phyloP scores from a whole-genome alignment of 2,329 filamentous ascomycete genomes.

The Pleomassaria siparia region DNA sequence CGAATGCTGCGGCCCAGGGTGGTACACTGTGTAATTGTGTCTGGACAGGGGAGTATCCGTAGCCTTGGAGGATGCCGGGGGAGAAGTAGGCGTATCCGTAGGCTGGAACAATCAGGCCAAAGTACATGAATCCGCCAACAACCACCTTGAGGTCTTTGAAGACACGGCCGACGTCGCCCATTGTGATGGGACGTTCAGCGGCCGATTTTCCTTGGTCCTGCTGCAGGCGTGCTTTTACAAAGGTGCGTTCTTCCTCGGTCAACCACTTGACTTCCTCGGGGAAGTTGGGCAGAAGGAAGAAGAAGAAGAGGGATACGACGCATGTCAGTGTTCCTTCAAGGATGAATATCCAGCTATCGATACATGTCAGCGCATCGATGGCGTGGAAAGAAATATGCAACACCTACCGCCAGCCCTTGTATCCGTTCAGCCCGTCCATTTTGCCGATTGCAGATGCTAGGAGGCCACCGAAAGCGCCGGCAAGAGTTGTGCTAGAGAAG shows the following conservation, averaged over 20 bases:
- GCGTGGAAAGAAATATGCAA: too few species aligned
- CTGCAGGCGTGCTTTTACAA: slow-evolving; percentile 49
- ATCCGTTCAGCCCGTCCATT: slow-evolving; percentile 71
- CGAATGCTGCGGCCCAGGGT: slow-evolving; percentile 73
- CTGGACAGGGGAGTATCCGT: slow-evolving; percentile 55
- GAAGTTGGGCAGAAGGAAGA: slow-evolving; percentile 52
- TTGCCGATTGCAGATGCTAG: slow-evolving; percentile 87
- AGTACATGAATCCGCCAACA: slow-evolving; percentile 55
- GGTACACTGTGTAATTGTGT: slow-evolving; percentile 59
- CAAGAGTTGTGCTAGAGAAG: slow-evolving; percentile 79
- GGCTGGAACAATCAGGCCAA: slow-evolving; percentile 46
- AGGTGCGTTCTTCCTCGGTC: slow-evolving; percentile 48
- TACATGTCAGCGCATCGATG: not conserved
- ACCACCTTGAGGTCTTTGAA: slow-evolving; percentile 54
- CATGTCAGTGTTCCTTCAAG: slow-evolving; percentile 57
- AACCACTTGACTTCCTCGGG: slow-evolving; percentile 55
- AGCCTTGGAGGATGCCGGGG: slow-evolving; percentile 51
- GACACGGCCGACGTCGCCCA: slow-evolving; percentile 46
- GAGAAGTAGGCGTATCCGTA: slow-evolving; percentile 52
- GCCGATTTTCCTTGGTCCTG: slow-evolving; percentile 52
- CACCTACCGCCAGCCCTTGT: slow-evolving; percentile 77
- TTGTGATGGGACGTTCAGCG: slow-evolving; percentile 46
- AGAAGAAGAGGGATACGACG: slow-evolving; percentile 48
- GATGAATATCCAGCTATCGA: slow-evolving; percentile 72
- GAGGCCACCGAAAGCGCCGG: slow-evolving; percentile 82